These are phyloP conservation scores for Pseudogymnoascus sp. DNA, from an alignment of 2,329 filamentous ascomycete species.

Conservation along the genomic window DNA sequence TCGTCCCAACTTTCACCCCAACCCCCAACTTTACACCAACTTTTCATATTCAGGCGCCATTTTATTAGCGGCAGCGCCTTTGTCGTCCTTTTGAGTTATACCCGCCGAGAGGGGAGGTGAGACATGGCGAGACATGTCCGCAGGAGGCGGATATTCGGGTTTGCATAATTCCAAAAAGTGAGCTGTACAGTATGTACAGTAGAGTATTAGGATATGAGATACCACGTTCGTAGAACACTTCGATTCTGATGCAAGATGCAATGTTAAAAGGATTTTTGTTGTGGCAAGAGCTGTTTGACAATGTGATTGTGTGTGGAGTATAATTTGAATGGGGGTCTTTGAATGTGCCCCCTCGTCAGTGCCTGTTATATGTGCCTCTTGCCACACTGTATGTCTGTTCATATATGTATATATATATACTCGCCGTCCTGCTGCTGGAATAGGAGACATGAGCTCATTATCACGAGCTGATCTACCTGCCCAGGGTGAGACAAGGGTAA, in stretches of 20 bases:
- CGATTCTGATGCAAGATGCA: conserved; percentile 7
- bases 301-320: not conserved
- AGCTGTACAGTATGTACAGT: conserved; percentile 7
- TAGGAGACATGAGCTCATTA: not conserved
- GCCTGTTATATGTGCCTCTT: not conserved
- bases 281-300: not conserved
- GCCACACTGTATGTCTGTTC: not conserved
- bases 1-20: not conserved
- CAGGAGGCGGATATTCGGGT: conserved; percentile 3
- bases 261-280: not conserved
- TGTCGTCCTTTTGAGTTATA: conserved; percentile 7
- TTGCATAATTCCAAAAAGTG: conserved; percentile 8
- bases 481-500: not conserved
- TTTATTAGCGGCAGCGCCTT: conserved; percentile 5
- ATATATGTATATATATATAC: not conserved
- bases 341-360: not conserved
- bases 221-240: conserved; percentile 9
- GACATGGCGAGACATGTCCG: conserved; percentile 4
- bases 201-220: conserved; percentile 9
- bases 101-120: conserved; percentile 4
- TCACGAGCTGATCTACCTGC: not conserved
- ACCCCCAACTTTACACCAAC: conserved; percentile 4
- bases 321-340: not conserved
- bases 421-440: not conserved
- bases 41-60: conserved; percentile 6